These are phyloP conservation scores for Saturnispora bothae DNA, from an alignment of 805 yeast genomes.

Conservation along the genomic window DNA sequence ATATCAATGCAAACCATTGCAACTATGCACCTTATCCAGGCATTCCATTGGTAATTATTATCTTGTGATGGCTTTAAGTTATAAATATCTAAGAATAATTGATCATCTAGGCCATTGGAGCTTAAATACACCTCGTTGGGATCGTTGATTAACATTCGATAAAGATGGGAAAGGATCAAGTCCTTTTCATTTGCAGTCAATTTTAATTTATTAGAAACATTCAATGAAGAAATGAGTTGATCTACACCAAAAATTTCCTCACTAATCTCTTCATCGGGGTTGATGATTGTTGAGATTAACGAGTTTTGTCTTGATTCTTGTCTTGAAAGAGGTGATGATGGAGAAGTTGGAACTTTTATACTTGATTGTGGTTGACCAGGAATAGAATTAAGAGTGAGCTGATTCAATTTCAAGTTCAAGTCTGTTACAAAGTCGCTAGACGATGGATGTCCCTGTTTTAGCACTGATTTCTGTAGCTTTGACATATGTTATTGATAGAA, in stretches of 20 bases:
- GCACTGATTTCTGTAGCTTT: slow-evolving; percentile 9
- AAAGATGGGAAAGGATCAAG: slow-evolving; percentile 39
- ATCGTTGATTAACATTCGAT: slow-evolving; percentile 32
- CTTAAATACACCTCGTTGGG: slow-evolving; percentile 22
- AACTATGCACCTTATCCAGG: slow-evolving; percentile 29
- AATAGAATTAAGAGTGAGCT: background rate
- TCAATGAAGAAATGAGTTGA: slow-evolving; percentile 31
- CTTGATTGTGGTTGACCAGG: background rate
- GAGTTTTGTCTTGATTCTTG: slow-evolving; percentile 23
- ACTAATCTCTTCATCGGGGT: slow-evolving; percentile 10
- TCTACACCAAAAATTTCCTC: slow-evolving; percentile 26
- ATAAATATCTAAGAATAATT: slow-evolving; percentile 7
- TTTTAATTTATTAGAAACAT: slow-evolving; percentile 25
- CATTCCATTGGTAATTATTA: slow-evolving; percentile 28
- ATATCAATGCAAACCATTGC: slow-evolving; percentile 38
- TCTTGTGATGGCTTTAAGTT: slow-evolving; percentile 22
- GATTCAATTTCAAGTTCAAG: slow-evolving; percentile 5
- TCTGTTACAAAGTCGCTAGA: slow-evolving; percentile 3
- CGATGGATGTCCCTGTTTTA: slow-evolving; percentile 2
- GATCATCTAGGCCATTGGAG: slow-evolving; percentile 12
- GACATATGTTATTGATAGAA: too few relatives aligned
- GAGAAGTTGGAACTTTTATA: slow-evolving; percentile 4
- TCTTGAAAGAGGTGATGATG: slow-evolving; percentile 12
- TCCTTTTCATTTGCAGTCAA: slow-evolving; percentile 40
- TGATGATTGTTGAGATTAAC: slow-evolving; percentile 17